Base-by-base conservation (phyloP, 768 basidiomycete genomes). In the Pholiota conissans region DNA sequence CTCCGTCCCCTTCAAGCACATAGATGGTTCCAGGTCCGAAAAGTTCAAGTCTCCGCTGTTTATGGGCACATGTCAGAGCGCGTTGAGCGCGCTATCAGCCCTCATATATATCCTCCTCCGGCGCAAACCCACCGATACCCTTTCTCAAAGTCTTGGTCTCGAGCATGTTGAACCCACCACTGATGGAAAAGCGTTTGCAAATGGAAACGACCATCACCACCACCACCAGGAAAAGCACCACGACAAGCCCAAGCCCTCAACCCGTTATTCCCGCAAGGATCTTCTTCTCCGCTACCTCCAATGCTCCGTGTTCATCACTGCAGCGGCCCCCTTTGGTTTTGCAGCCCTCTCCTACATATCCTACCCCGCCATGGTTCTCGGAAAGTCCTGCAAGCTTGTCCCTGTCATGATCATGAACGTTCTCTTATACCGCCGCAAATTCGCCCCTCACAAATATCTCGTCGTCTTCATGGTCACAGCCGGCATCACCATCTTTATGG, bases 401-500 rank as follows among this genome's bases (percentile, higher is more conserved):
- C 97, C 97, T 0, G 97, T 95, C 59, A 93, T 96, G 85, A 83
- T 98, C 72, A 95, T 98, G 90, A 98, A 98, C 74, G 87, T 98
- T 65, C 66, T 98, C 35, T 81, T 98, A 57, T 98, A 98, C 74
- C 93, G 95, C 54, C 89, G 96, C 49, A 82, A 83, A 61, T 98
- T 98, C 71, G 91, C 94, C 0, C 82, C 86, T 1, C 90, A 98
- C 83, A 98, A 98, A 70, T 99, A 98, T 73, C 74, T 94, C 64
- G 95, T 99, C 45, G 97, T 97, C 18, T 74, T 80, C n/a, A 86
- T 96, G 81, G 95, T 98, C 69, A 96, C 95, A 10, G 65, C 78
- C 2, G 95, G 95, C 3, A 97, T 98, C 70, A 91, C 90, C 29
- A 80, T 95, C 65, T 98, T 97, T 76, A 98, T 98, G 95, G 83